Base-by-base conservation (phyloP, 2,329 filamentous ascomycete genomes). In the Pseudopithomyces maydicus region DNA sequence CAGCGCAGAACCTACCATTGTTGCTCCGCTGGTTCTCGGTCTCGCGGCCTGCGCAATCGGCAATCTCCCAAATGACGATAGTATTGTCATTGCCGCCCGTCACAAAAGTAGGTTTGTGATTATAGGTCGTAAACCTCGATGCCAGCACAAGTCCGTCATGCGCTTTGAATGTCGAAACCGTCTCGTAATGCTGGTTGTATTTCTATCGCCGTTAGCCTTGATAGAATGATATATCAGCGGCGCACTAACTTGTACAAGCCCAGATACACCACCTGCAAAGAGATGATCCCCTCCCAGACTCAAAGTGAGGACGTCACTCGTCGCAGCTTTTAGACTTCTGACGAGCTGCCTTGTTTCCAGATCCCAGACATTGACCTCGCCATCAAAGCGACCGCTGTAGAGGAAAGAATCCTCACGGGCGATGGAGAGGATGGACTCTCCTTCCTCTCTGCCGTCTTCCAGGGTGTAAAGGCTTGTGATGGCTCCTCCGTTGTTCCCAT, bases 281-380 rank as follows among this genome's bases (percentile, higher is more conserved):
- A 97, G 81, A 60, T 90, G 89, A 0, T 92, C 92, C 78, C 91
- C 92, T 22, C 90, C 89, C 75, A 97, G 89, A 62, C 92, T 89
- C 42, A 98, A 81, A 0, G 92, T 89, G 81, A 96, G 92, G 47
- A 98, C 86, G 73, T 98, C 92, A 42, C 88, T 88, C 33, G 85
- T 86, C 65, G 92, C 90, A 0, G 89, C 87, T 70, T 90, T 92
- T 70, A 99, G 89, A 17, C 91, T 92, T 55, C 95, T 85, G 43
- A 99, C 83, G 47, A 95, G 88, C 76, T 99, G 95, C 52, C 90
- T 88, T 0, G 95, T 98, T 72, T 98, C 94, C 14, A 99, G 82
- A 72, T 99, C 96, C 94, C 96, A 99, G 11, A 99, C 86, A 73
- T 98, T 94, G 57, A 99, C 87, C 49, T 96, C 85, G 20, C 95